Evolutionary conservation across 2,329 filamentous ascomycete genomes (phyloP), one percentile per base, ranked within the genome.

Genomic region (Monilinia fructigena): DNA sequence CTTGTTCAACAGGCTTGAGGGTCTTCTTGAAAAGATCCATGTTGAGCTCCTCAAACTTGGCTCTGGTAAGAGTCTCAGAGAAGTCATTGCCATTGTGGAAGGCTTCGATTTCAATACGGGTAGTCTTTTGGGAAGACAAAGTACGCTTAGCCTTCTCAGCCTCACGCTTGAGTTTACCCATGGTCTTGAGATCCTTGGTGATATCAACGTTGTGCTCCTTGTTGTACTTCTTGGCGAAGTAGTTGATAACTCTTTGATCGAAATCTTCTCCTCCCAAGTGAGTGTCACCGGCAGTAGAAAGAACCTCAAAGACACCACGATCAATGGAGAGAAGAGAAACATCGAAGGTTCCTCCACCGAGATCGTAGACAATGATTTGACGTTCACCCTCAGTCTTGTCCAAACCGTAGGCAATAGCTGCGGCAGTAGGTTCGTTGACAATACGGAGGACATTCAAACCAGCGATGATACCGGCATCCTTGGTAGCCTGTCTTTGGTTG

Each of bases 11-110:
- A 67, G 95, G 94, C 88, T 97, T 97, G 73, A 98, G 87, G 67
- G 95, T 98, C 87, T 95, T 96, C 89, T 97, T 97, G 90, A 98
- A 98, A 70, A 98, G 89, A 77, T 98, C 94, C 75, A 93, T 93
- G 90, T 98, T 98, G 76, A 98, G 87, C 83, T 98, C 94, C 83
- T 99, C 95, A 77, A 99, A 98, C 87, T 98, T 98, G 85, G 95
- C 95, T 75, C 94, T 92, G 79, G 94, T 97, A 63, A 99, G 87
- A 70, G 93, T 97, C 88, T 98, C 94, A 59, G 93, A 97, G 86
- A 98, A 97, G 81, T 98, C 95, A 74, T 96, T 89, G 83, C 95
- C 95, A 75, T 96, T 88, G 82, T 92, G 90, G 90, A 99, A 96
- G 74, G 92, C 89, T 81, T 99, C 95, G 72, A 99, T 97, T 83